These are phyloP conservation scores for Oenanthe sinensis DNA, from an alignment of 129 eudicot genomes.

Conservation along the genomic window DNA sequence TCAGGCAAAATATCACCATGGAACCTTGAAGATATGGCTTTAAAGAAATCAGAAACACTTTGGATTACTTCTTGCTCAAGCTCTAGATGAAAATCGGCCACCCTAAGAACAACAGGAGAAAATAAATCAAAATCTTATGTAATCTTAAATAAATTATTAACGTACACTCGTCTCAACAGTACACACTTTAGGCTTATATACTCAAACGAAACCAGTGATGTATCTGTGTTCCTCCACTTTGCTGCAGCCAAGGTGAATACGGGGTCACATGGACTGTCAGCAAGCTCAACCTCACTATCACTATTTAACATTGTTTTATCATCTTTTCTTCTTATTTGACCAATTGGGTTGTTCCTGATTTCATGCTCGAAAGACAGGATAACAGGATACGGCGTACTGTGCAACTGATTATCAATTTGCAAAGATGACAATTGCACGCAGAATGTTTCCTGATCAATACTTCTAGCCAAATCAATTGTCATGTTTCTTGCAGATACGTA, in stretches of 20 bases:
- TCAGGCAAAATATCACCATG: conserved; percentile 32
- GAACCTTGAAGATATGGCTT: conserved; percentile 50
- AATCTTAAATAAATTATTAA: conserved; percentile 6
- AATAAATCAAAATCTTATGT: conserved; percentile 6
- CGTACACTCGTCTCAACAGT: conserved; percentile 4
- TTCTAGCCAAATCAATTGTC: conserved; percentile 53
- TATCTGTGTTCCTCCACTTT: conserved; percentile 78
- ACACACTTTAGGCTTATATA: conserved; percentile 67
- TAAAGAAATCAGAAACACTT: conserved; percentile 54
- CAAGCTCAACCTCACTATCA: conserved; percentile 32
- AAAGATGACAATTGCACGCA: conserved; percentile 53
- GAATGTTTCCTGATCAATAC: conserved; percentile 70
- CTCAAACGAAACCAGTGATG: conserved; percentile 66
- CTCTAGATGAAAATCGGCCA: conserved; percentile 81
- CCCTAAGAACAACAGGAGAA: conserved; percentile 37
- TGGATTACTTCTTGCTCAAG: conserved; percentile 91
- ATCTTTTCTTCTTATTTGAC: conserved; percentile 39
- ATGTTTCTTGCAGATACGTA: conserved; percentile 73
- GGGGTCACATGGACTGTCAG: conserved; percentile 45
- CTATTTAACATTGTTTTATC: conserved; percentile 24
- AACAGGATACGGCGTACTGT: conserved; percentile 79
- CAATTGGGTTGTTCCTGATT: conserved; percentile 27
- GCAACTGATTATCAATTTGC: conserved; percentile 90
- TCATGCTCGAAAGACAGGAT: conserved; percentile 76
- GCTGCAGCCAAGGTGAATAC: conserved; percentile 58